Conservation (phyloP, 148 eudicot species). For the Simmondsia chinensis region DNA sequence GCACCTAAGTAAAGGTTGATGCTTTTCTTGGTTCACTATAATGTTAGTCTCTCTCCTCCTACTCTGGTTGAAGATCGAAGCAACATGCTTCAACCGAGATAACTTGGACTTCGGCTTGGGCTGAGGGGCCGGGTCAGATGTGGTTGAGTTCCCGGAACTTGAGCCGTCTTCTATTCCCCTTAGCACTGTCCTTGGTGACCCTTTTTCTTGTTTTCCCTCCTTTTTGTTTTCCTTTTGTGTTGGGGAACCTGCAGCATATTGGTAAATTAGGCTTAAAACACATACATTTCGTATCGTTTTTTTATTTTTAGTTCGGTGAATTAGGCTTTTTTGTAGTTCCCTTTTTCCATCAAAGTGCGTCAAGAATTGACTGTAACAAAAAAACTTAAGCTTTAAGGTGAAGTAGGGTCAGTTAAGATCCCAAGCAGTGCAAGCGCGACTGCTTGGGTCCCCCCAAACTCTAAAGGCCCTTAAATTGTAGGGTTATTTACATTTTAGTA, state of each 20-base stretch:
- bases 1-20: constrained; percentile 51
- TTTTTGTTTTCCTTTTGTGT: not conserved
- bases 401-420: too few species aligned
- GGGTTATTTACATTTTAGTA: too few species aligned
- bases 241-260: constrained; percentile 12
- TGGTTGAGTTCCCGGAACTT: constrained; percentile 33
- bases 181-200: constrained; percentile 65
- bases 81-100: constrained; percentile 44
- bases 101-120: constrained; percentile 3
- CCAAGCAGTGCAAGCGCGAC: too few species aligned
- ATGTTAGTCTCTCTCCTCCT: constrained; percentile 14
- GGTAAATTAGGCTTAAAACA: constrained; percentile 4
- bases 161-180: constrained; percentile 27
- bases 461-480: too few species aligned
- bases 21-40: constrained; percentile 14
- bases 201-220: constrained; percentile 14
- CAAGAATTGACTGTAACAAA: too few species aligned
- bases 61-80: constrained; percentile 35
- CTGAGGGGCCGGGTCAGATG: constrained; percentile 15
- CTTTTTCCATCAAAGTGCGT: too few species aligned
- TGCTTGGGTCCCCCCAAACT: too few species aligned
- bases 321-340: too few species aligned
- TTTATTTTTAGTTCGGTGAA: too few species aligned
- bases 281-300: constrained; percentile 4
- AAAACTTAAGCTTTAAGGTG: too few species aligned